A percentile compares a stretch with the other conserved stretches of the same genome.
Evolutionary conservation across 257 asterid species (phyloP).

Genomic region (Fraxinus anomala): DNA sequence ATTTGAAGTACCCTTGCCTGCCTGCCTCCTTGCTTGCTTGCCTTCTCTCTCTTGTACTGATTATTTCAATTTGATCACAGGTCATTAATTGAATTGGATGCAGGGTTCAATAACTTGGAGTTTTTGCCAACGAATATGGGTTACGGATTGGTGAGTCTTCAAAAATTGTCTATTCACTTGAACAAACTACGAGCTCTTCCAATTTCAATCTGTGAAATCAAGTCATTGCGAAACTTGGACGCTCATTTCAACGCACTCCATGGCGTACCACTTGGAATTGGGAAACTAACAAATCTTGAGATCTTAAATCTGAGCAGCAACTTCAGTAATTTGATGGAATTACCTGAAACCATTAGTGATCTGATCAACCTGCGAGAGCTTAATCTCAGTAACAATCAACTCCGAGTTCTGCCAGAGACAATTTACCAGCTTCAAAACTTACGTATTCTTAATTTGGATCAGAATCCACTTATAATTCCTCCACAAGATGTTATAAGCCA

Average conservation of each 20-base stretch:
- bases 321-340: slow-evolving; percentile 52
- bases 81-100: slow-evolving; percentile 64
- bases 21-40: too few relatives aligned
- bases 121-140: slow-evolving; percentile 65
- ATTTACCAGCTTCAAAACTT: slow-evolving; percentile 44
- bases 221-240: slow-evolving; percentile 48
- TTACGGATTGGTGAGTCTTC: slow-evolving; percentile 52
- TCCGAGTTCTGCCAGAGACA: slow-evolving; percentile 48
- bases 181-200: slow-evolving; percentile 65
- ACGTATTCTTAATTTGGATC: slow-evolving; percentile 49
- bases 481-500: slow-evolving; percentile 43
- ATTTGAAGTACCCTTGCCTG: neutral
- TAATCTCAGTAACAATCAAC: slow-evolving; percentile 71
- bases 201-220: slow-evolving; percentile 60
- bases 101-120: slow-evolving; percentile 55
- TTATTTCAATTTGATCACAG: slow-evolving; percentile 31
- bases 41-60: neutral
- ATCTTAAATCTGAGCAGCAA: slow-evolving; percentile 57
- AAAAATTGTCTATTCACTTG: slow-evolving; percentile 43
- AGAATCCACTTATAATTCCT: slow-evolving; percentile 65
- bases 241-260: slow-evolving; percentile 63
- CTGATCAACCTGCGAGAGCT: slow-evolving; percentile 56
- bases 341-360: slow-evolving; percentile 57
- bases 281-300: slow-evolving; percentile 52
- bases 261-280: slow-evolving; percentile 52